Conservation (phyloP, 2,329 filamentous ascomycete species). For the Nemania bipapillata region DNA sequence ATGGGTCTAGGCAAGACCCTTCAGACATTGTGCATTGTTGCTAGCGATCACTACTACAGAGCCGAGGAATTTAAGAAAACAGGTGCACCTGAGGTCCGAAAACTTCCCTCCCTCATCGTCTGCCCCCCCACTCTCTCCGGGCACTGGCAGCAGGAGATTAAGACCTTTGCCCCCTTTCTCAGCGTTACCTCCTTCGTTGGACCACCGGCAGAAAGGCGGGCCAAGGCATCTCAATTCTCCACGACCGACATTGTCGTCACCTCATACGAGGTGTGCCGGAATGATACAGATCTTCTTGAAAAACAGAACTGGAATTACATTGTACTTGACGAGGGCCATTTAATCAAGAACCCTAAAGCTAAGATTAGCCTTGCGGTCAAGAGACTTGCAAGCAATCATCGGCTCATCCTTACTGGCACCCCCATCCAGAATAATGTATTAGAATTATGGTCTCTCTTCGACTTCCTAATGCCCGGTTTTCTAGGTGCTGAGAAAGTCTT, state of each 20-base stretch:
- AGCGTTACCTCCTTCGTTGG: slow-evolving; percentile 91
- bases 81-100: slow-evolving; percentile 78
- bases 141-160: slow-evolving; percentile 98
- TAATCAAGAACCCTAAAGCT: slow-evolving; percentile 98
- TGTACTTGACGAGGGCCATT: slow-evolving; percentile 93
- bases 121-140: slow-evolving; percentile 96
- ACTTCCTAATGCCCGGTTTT: slow-evolving; percentile 99
- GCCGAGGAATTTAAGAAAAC: slow-evolving; percentile 91
- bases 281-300: slow-evolving; percentile 86
- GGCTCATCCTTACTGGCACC: slow-evolving; percentile 93
- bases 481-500: slow-evolving; percentile 95
- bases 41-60: slow-evolving; percentile 93
- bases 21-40: slow-evolving; percentile 96
- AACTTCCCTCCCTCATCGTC: slow-evolving; percentile 89
- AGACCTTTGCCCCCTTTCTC: slow-evolving; percentile 93
- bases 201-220: slow-evolving; percentile 80
- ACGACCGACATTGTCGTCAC: slow-evolving; percentile 94
- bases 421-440: slow-evolving; percentile 97
- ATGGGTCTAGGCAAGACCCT: slow-evolving; percentile 99
- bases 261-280: slow-evolving; percentile 97
- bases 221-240: slow-evolving; percentile 74
- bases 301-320: slow-evolving; percentile 96
- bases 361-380: slow-evolving; percentile 96
- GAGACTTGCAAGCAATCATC: slow-evolving; percentile 87
- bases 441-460: slow-evolving; percentile 96